Base-by-base conservation (phyloP, 306 rosid genomes). In the Senna tora region DNA sequence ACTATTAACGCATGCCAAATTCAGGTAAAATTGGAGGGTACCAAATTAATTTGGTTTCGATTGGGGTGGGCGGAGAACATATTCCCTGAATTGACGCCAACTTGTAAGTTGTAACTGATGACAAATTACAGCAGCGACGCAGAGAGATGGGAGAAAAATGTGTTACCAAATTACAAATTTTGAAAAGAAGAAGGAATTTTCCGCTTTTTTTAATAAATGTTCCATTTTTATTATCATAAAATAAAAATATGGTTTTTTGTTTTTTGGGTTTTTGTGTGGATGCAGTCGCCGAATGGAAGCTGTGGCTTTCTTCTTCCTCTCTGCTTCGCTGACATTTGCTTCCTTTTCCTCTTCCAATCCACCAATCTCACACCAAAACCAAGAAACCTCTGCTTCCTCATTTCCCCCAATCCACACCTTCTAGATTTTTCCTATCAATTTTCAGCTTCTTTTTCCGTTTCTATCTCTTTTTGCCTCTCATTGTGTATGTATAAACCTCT, bases 181-280 rank as follows among this genome's bases (percentile, higher is more conserved):
- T 5, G 1, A 30, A 2, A 2, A 13, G 11, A 38, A 11, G n/a
- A 60, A 30, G 19, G 42, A 33, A 59, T 2, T 69, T 69, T 52
- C 13, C 20, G 8, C 34, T 36, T 69, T 58, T 28, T 62, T 38
- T 2, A 62, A 62, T 5, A 33, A 11, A 30, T 33, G 5, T 19
- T 42, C 38, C 2, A 19, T 28, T 45, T 17, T 47, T 20, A 42
- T 50, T 25, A 25, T 25, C 30, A 25, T 25, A 3, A 25, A 25
- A 5, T 20, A n/a, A 28, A 57, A 28, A 57, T 6, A n/a, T 16
- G 10, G 33, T n/a, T 16, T 5, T 19, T 15, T 4, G 15, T 33
- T 71, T 8, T 42, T 74, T 5, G 30, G 54, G 69, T 77, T 65
- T 84, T 79, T 86, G 56, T 87, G 94, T 87, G 94, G 96, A 86